phyloP scores from a whole-genome alignment of 192 early-diverging fungal genomes.

The Backusella parvicylindrica region DNA sequence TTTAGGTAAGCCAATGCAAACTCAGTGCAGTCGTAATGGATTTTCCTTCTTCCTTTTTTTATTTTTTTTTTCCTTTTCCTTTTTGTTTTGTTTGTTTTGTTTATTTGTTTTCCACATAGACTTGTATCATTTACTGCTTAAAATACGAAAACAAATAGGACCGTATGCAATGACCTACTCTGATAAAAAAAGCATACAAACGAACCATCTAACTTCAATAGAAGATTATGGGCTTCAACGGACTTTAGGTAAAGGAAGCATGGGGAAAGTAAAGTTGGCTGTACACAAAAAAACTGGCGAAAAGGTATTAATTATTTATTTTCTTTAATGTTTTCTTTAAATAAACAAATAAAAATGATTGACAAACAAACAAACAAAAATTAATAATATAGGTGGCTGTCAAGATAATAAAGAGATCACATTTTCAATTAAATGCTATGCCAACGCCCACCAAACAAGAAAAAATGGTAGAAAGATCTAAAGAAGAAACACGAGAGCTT shows the following conservation, averaged over 20 bases:
- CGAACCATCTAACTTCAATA: background rate
- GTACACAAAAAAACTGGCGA: slow-evolving; percentile 61
- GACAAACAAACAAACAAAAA: background rate
- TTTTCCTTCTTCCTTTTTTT: background rate
- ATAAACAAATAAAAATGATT: background rate
- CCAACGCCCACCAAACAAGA: slow-evolving; percentile 14
- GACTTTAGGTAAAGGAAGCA: slow-evolving; percentile 91
- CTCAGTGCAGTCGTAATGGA: background rate
- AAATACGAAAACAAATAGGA: background rate
- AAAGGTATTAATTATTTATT: slow-evolving; percentile 51
- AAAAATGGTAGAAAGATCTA: slow-evolving; percentile 20
- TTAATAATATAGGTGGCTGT: slow-evolving; percentile 46
- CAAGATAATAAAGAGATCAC: slow-evolving; percentile 55
- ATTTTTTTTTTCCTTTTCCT: background rate
- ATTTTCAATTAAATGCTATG: slow-evolving; percentile 13
- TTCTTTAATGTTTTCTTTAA: background rate
- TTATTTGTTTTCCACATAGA: background rate
- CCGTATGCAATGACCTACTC: background rate
- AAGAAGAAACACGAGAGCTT: slow-evolving; percentile 54
- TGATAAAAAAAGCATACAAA: background rate
- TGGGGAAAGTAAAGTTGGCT: slow-evolving; percentile 97
- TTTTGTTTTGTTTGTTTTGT: background rate
- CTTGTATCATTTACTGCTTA: background rate
- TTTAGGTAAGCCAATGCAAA: background rate
- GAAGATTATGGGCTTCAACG: slow-evolving; percentile 43